Base-by-base conservation (phyloP, 225 moss, liverwort and hornwort species). In the Ulota crispa region DNA sequence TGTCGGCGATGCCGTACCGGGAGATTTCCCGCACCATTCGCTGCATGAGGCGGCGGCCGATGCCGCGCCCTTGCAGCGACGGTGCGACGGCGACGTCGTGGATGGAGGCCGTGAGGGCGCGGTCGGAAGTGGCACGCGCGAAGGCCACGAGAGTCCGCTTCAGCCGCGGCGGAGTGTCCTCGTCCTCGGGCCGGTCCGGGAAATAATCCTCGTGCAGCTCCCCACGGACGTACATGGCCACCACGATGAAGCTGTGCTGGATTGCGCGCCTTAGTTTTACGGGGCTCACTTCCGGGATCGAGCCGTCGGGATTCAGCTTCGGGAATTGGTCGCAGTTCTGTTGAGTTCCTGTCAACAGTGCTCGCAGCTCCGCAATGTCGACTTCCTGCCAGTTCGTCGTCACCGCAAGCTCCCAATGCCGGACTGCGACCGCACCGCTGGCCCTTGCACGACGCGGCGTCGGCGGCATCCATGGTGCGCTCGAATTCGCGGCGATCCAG, bases 271-370 rank as follows among this genome's bases (percentile, higher is more conserved):
- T 86, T 37, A 99, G 86, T 90, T 93, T 99, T 43, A 69, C 85
- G 11, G 88, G 89, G 72, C 92, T 84, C 76, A 93, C 99, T 41
- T 85, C 85, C 8, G 77, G 56, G 4, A 99, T 74, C 24, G 89
- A 82, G 15, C 99, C 94, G 66, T 95, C 92, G 9, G 85, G 83
- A 61, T 83, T 83, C 31, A 83, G 59, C 37, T 73, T 71, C 4
- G 99, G 94, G 59, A 99, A 99, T 52, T 89, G 91, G 71, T 94
- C 87, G 82, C 96, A 99, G 54, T 99, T 99, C 79, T 96, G 99
- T 12, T 83, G 16, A 0, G 90, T 92, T 24, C 88, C 85, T 3
- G 93, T 90, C 55, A 99, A 82, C n/a, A 99, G 81, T 8, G 92
- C 88, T 18, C 92, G 91, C 31, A 99, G 76, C 45, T 99, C 94